phyloP scores from a whole-genome alignment of 306 rosid genomes.

The Sophora flavescens region DNA sequence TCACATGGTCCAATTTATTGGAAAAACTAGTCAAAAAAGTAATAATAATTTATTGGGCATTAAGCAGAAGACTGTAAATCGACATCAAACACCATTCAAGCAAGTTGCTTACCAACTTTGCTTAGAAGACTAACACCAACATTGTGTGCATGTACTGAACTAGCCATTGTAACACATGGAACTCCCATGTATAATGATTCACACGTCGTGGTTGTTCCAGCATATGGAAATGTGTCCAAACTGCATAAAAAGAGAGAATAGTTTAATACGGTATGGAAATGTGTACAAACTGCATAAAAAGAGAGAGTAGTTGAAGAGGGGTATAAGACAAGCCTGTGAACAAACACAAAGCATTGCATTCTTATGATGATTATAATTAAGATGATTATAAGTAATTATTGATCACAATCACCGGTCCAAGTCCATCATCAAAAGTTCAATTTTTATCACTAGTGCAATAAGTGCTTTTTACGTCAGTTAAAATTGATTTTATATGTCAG shows the following conservation, averaged over 20 bases:
- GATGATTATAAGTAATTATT: not conserved
- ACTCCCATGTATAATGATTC: conserved; percentile 99
- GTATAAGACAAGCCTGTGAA: conserved; percentile 23
- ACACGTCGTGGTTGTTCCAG: conserved; percentile 97
- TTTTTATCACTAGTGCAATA: no score
- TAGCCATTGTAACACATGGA: conserved; percentile 98
- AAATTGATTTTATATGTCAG: no score
- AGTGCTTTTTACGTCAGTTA: no score
- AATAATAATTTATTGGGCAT: no score
- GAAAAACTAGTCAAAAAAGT: not conserved
- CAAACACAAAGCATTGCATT: not conserved
- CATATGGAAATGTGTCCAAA: conserved; percentile 98
- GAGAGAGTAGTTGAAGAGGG: conserved; percentile 35
- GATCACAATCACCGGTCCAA: no score
- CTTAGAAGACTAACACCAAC: conserved; percentile 98
- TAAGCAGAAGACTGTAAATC: not conserved
- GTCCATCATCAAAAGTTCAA: no score
- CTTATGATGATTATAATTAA: conserved; percentile 11
- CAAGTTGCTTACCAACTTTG: conserved; percentile 77
- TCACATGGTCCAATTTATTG: conserved; percentile 16
- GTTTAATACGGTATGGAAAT: conserved; percentile 62
- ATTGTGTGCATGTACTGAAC: conserved; percentile 96
- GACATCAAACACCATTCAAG: conserved; percentile 13
- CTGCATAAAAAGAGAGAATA: conserved; percentile 57
- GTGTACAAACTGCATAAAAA: conserved; percentile 86